These are phyloP conservation scores for Penicillium sp. DNA, from an alignment of 2,329 filamentous ascomycete species.

Conservation along the genomic window DNA sequence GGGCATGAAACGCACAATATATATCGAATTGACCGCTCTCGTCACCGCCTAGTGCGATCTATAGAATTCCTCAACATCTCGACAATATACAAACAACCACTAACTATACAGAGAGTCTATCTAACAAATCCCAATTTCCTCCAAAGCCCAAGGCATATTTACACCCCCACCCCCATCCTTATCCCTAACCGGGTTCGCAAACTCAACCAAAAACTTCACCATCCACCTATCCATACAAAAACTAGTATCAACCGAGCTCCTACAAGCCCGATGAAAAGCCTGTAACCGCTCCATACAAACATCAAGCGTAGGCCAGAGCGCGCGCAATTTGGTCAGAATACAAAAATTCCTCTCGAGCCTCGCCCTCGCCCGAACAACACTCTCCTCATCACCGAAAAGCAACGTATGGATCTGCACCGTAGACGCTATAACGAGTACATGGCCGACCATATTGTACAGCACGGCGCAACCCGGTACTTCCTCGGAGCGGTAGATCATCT, in stretches of 20 bases:
- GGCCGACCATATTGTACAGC: conserved; percentile 48
- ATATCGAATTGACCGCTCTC: background rate
- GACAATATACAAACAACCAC: too few relatives aligned
- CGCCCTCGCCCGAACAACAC: conserved; percentile 37
- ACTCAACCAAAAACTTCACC: conserved; percentile 36
- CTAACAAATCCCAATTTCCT: conserved; percentile 1
- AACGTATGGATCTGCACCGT: conserved; percentile 51
- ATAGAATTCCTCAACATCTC: too few relatives aligned
- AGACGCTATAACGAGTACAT: conserved; percentile 50
- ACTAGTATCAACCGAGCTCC: conserved; percentile 37
- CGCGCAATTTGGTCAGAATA: conserved; percentile 43
- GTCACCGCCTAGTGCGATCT: background rate
- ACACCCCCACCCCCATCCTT: background rate
- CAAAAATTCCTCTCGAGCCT: conserved; percentile 49
- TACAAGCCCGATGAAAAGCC: conserved; percentile 47
- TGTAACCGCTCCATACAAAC: conserved; percentile 41
- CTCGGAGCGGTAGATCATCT: conserved; percentile 43
- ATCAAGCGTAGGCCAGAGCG: conserved; percentile 46
- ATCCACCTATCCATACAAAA: conserved; percentile 48
- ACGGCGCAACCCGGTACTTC: conserved; percentile 41
- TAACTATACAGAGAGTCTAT: too few relatives aligned
- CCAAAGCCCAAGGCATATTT: background rate
- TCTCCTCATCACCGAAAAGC: conserved; percentile 42
- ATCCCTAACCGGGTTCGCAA: conserved; percentile 16
- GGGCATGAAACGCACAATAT: background rate